A percentile compares a stretch with the other conserved stretches of the same genome.
These are phyloP conservation scores for Yarrowia osloensis DNA, from an alignment of 805 yeast genomes.

Conservation along the genomic window DNA sequence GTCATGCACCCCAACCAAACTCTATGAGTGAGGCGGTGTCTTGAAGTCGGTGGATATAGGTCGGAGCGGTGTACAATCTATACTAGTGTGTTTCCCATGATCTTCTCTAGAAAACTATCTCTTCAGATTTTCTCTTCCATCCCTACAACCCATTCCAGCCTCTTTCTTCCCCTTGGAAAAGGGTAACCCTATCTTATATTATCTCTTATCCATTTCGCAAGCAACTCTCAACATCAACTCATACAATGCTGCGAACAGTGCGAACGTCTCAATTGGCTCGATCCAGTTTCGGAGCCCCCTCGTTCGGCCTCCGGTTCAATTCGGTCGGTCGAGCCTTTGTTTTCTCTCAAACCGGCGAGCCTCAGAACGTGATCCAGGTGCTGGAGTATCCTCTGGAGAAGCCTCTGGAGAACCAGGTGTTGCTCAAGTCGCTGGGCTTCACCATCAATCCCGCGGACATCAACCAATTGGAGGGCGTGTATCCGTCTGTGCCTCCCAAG, in stretches of 20 bases:
- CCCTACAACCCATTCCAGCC: neutral
- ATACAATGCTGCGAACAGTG: neutral
- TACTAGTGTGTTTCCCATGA: no score
- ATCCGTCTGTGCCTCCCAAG: slow-evolving; percentile 73
- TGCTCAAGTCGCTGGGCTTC: slow-evolving; percentile 71
- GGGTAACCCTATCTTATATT: slow-evolving; percentile 8
- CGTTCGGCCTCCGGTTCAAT: slow-evolving; percentile 9
- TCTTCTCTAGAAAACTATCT: neutral
- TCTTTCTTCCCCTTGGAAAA: neutral
- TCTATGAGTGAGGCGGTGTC: neutral
- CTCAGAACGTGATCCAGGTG: slow-evolving; percentile 8
- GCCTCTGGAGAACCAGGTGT: slow-evolving; percentile 45
- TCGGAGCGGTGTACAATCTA: no score
- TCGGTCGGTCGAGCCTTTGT: slow-evolving; percentile 18
- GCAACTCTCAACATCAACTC: neutral
- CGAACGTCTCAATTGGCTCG: neutral
- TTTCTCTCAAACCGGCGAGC: neutral
- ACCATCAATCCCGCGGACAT: slow-evolving; percentile 92
- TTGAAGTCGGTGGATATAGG: neutral
- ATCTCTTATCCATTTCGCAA: neutral
- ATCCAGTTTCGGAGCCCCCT: neutral
- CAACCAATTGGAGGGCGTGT: slow-evolving; percentile 82
- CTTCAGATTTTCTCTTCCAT: neutral
- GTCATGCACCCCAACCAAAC: neutral
- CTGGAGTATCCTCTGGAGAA: slow-evolving; percentile 1